Base-by-base conservation (phyloP, 768 basidiomycete genomes). In the Tulasnella calospora region DNA sequence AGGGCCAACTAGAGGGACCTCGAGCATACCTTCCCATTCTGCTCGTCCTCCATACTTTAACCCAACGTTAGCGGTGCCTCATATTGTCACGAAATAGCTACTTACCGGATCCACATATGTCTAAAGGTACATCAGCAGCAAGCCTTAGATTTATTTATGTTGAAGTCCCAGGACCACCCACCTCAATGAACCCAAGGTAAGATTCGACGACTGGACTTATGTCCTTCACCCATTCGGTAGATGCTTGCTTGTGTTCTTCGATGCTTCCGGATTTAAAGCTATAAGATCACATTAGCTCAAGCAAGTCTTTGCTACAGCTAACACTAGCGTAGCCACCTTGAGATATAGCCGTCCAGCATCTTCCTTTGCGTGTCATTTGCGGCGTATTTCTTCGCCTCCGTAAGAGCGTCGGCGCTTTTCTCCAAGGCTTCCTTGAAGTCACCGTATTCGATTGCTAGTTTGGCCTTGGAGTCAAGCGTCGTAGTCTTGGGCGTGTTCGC, bases 131-230 rank as follows among this genome's bases (percentile, higher is more conserved):
- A 27, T 27, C n/a, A 61, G 27, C 46, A 35, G 51, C 10, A 61
- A 19, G 9, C 30, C 70, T 35, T 23, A 30, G 35, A 33, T 0
- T 40, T 55, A 2, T 19, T 21, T 61, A 10, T 21, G 57, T 57
- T 9, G 44, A 46, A 30, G 4, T 21, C 10, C 47, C 27, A 33
- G 46, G 5, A 46, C 71, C 3, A 21, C 78, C 19, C 40, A 79
- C 78, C 78, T 94, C 93, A 55, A 94, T 88, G 83, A 94, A 94
- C 33, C 94, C 94, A 78, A 95, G 90, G 83, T 95, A 95, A 40
- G 90, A 92, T 84, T 96, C 94, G 23, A 96, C 94, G 44, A 93
- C 91, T 5, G 94, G 94, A 0, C 94, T 92, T 30, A 93, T 85
- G 82, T 96, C 94, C 84, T 92, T 91, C 35, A 96, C 94, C 94